These are phyloP conservation scores for Ascoidea asiatica DNA, from an alignment of 805 yeast genomes.

Conservation along the genomic window DNA sequence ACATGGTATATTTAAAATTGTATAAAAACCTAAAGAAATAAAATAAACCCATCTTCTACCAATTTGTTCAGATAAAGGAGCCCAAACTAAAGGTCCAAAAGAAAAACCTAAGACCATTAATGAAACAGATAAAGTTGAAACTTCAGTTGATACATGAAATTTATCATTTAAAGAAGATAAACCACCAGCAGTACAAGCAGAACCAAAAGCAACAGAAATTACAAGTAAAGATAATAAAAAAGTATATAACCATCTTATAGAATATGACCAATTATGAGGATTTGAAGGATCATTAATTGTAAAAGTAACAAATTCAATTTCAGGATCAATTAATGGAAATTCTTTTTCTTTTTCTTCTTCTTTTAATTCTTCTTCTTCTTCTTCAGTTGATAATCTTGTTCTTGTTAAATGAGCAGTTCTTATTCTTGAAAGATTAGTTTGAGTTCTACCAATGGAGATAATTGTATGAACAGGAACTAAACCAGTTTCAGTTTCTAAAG, in stretches of 20 bases:
- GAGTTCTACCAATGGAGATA: conserved; percentile 48
- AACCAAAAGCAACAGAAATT: conserved; percentile 85
- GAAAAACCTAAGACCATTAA: conserved; percentile 84
- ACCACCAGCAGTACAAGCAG: conserved; percentile 84
- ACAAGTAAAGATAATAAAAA: conserved; percentile 56
- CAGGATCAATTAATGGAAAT: conserved; percentile 35
- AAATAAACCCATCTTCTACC: conserved; percentile 81
- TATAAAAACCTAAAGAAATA: conserved; percentile 60
- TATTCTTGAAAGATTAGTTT: conserved; percentile 21
- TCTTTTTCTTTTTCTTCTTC: conserved; percentile 16
- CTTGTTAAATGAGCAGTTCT: conserved; percentile 22
- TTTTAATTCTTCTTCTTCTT: conserved; percentile 12
- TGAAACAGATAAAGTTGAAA: conserved; percentile 67
- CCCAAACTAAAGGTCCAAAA: conserved; percentile 81
- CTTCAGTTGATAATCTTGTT: conserved; percentile 11
- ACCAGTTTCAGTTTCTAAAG: conserved; percentile 79
- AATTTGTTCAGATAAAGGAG: conserved; percentile 74
- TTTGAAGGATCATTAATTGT: conserved; percentile 70
- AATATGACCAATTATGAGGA: conserved; percentile 72
- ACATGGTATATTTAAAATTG: conserved; percentile 75
- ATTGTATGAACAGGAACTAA: conserved; percentile 70
- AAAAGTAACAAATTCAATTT: conserved; percentile 77
- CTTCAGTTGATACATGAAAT: conserved; percentile 63
- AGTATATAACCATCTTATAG: conserved; percentile 53
- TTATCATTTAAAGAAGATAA: conserved; percentile 51